These are phyloP conservation scores for Metarhizium sp. DNA, from an alignment of 2,329 filamentous ascomycete genomes.

Conservation along the genomic window DNA sequence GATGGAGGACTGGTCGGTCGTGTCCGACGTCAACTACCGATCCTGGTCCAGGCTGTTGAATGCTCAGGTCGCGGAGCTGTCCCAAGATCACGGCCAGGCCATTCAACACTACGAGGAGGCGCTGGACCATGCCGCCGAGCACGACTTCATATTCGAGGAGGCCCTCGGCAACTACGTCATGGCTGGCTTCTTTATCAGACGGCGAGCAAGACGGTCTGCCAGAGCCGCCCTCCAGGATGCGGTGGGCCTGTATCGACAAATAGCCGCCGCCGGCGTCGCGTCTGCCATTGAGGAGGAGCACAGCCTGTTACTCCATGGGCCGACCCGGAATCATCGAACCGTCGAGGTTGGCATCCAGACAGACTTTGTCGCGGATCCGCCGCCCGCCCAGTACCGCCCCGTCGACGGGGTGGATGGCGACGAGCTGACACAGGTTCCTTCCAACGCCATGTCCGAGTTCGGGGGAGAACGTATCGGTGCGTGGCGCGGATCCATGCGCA, in stretches of 20 bases:
- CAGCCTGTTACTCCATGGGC: constrained; percentile 55
- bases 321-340: constrained; percentile 46
- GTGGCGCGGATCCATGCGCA: constrained; percentile 52
- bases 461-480: constrained; percentile 51
- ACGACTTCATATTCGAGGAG: constrained; percentile 61
- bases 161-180: constrained; percentile 66
- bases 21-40: constrained; percentile 63
- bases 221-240: constrained; percentile 60
- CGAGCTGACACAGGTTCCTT: constrained; percentile 30
- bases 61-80: constrained; percentile 59
- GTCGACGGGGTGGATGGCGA: constrained; percentile 35
- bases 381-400: constrained; percentile 41
- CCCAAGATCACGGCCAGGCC: constrained; percentile 44
- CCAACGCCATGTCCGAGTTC: constrained; percentile 36
- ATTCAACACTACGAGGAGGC: constrained; percentile 60
- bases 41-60: constrained; percentile 59
- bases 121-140: constrained; percentile 60
- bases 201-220: constrained; percentile 57
- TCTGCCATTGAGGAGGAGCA: constrained; percentile 60
- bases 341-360: constrained; percentile 61
- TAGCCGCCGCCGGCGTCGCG: constrained; percentile 61
- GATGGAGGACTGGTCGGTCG: constrained; percentile 53
- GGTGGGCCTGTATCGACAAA: constrained; percentile 56
- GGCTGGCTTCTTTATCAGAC: constrained; percentile 59
- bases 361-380: constrained; percentile 52